These are phyloP conservation scores for Gymnopus androsaceus DNA, from an alignment of 1,284 basidiomycete genomes.

Conservation along the genomic window DNA sequence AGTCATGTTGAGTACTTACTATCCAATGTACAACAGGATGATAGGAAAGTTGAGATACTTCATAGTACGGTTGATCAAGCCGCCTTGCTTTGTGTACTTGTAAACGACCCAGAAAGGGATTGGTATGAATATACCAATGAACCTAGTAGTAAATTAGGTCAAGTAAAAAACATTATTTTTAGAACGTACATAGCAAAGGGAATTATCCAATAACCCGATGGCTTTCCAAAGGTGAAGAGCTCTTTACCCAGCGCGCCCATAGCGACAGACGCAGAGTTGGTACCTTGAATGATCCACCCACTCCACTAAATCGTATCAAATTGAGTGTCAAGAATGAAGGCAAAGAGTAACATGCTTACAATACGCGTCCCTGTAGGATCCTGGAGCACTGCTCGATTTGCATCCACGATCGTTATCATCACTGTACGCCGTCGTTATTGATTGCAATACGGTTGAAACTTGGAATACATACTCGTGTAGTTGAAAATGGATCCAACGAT, in stretches of 20 bases:
- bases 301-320: constrained; percentile 37
- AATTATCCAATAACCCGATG: constrained; percentile 48
- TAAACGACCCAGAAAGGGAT: constrained; percentile 53
- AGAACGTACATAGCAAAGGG: constrained; percentile 40
- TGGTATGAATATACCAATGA: constrained; percentile 51
- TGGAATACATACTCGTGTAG: constrained; percentile 42
- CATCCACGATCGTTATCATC: constrained; percentile 51
- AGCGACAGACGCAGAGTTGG: constrained; percentile 57
- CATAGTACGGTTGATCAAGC: constrained; percentile 33
- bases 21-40: constrained; percentile 52
- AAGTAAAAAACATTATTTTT: not conserved
- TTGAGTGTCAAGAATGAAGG: not conserved
- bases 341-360: constrained; percentile 24
- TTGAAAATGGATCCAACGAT: constrained; percentile 44
- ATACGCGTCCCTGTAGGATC: constrained; percentile 51
- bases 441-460: not conserved
- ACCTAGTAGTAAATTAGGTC: constrained; percentile 22
- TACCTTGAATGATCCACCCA: constrained; percentile 53
- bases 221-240: constrained; percentile 45
- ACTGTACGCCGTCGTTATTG: constrained; percentile 28
- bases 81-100: constrained; percentile 35
- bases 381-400: constrained; percentile 48
- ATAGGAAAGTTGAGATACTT: constrained; percentile 54
- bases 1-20: constrained; percentile 20
- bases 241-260: constrained; percentile 57